Evolutionary conservation across 2,329 filamentous ascomycete genomes (phyloP).

Genomic region (Cytospora mali): DNA sequence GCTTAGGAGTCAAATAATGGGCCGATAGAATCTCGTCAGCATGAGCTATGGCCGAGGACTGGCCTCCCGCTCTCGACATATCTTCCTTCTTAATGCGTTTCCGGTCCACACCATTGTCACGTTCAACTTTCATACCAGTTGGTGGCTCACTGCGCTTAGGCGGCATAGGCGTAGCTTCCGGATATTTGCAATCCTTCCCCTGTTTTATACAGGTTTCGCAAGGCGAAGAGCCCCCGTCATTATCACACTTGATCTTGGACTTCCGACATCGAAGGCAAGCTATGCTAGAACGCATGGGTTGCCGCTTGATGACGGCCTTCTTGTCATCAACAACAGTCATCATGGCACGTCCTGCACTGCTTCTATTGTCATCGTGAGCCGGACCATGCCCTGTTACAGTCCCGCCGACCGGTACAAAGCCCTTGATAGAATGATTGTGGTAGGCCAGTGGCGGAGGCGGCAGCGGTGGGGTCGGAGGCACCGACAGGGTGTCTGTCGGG

Average conservation of each 20-base stretch:
- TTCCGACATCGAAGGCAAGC: conserved; percentile 75
- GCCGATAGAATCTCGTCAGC: conserved; percentile 64
- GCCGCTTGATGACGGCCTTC: conserved; percentile 48
- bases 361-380: conserved; percentile 34
- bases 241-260: conserved; percentile 87
- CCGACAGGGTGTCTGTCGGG: conserved; percentile 34
- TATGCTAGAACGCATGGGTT: conserved; percentile 74
- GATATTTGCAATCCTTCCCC: conserved; percentile 74
- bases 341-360: conserved; percentile 32
- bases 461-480: conserved; percentile 34
- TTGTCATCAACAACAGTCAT: conserved; percentile 43
- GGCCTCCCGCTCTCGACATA: conserved; percentile 42
- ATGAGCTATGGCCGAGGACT: conserved; percentile 40
- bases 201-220: conserved; percentile 76
- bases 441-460: conserved; percentile 33
- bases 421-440: conserved; percentile 27
- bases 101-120: conserved; percentile 49
- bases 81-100: conserved; percentile 52
- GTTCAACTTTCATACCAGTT: conserved; percentile 43
- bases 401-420: conserved; percentile 23
- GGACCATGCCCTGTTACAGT: conserved; percentile 15
- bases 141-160: conserved; percentile 42
- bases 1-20: conserved; percentile 60
- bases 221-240: conserved; percentile 69
- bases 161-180: conserved; percentile 48